These are phyloP conservation scores for Aureobasidium sp. DNA, from an alignment of 2,329 filamentous ascomycete species.

Conservation along the genomic window DNA sequence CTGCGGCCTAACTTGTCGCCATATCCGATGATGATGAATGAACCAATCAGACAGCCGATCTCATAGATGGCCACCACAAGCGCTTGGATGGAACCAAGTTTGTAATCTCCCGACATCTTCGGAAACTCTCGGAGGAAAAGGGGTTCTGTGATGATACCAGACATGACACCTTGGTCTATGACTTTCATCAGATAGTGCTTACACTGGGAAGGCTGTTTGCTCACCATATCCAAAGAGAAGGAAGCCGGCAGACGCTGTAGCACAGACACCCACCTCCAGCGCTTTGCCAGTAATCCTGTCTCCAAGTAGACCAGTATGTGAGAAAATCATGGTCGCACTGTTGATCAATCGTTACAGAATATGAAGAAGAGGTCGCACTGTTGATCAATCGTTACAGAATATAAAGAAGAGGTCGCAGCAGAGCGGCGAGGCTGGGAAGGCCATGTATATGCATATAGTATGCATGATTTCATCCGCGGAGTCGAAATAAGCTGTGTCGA, in stretches of 20 bases:
- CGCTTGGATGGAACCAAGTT: conserved; percentile 5
- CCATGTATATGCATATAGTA: no score
- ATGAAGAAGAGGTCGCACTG: no score
- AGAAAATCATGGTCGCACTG: not conserved
- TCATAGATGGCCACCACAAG: conserved; percentile 14
- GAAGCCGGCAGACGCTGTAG: not conserved
- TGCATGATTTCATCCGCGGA: no score
- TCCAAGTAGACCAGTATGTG: not conserved
- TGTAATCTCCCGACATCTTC: conserved; percentile 5
- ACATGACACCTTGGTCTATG: conserved; percentile 16
- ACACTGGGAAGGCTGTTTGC: no score
- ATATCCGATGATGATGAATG: conserved; percentile 22
- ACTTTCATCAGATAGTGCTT: not conserved
- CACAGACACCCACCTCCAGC: conserved; percentile 3
- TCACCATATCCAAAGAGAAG: not conserved
- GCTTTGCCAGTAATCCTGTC: conserved; percentile 1
- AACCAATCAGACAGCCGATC: conserved; percentile 23
- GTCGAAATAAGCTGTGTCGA: no score
- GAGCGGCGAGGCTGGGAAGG: no score
- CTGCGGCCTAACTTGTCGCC: conserved; percentile 21
- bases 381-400: no score
- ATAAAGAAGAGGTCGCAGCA: no score
- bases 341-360: no score
- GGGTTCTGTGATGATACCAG: conserved; percentile 14
- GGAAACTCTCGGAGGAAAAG: not conserved